Conservation (phyloP, 257 asterid species). For the Solanum piurae region DNA sequence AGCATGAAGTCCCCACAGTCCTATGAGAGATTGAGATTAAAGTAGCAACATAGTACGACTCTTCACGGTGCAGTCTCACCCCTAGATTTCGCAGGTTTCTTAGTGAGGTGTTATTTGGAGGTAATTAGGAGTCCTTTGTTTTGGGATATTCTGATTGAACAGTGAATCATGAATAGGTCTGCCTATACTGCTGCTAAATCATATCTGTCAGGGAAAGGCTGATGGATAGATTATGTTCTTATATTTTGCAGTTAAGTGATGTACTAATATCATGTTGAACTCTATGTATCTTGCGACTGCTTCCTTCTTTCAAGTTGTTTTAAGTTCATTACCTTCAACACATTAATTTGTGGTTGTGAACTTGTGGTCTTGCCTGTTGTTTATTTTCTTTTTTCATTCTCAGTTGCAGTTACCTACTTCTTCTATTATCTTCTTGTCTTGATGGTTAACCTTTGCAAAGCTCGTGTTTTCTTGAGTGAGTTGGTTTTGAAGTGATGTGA, state of each 20-base stretch:
- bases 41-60: not conserved
- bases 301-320: not conserved
- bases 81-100: not conserved
- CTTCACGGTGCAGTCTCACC: not conserved
- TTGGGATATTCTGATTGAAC: not conserved
- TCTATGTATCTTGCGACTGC: not conserved
- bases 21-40: not conserved
- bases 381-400: not conserved
- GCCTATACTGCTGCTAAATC: not conserved
- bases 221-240: not conserved
- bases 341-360: not conserved
- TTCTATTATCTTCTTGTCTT: not conserved
- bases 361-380: not conserved
- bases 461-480: not conserved
- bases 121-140: not conserved
- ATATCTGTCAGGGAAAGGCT: not conserved
- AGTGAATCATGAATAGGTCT: not conserved
- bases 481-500: not conserved
- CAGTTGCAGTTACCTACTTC: not conserved
- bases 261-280: not conserved
- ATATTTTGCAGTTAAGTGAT: not conserved
- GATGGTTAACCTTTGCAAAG: not conserved
- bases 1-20: not conserved
- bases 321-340: not conserved
- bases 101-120: not conserved